These are phyloP conservation scores for Podila epigama DNA, from an alignment of 192 early-diverging fungal species.

Conservation along the genomic window DNA sequence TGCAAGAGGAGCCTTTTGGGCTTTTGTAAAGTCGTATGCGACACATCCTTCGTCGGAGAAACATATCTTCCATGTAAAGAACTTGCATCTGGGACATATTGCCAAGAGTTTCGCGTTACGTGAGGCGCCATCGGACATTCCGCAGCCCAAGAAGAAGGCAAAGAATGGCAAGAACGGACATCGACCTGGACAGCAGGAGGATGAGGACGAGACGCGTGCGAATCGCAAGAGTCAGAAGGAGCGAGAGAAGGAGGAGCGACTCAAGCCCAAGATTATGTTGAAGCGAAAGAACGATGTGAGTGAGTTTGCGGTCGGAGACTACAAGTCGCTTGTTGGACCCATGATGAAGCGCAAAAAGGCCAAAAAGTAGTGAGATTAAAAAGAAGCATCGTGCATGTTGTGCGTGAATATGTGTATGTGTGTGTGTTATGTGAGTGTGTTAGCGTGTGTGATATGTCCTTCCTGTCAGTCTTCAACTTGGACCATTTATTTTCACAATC, in stretches of 20 bases:
- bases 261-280: constrained; percentile 38
- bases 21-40: constrained; percentile 92
- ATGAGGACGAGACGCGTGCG: constrained; percentile 25
- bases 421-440: too few species aligned
- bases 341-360: constrained; percentile 45
- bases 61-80: constrained; percentile 94
- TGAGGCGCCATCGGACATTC: constrained; percentile 83
- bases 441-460: too few species aligned
- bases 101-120: constrained; percentile 97
- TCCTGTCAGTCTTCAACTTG: too few species aligned
- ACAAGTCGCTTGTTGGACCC: constrained; percentile 43
- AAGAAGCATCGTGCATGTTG: not conserved
- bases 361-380: constrained; percentile 11
- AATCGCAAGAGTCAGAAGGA: constrained; percentile 38
- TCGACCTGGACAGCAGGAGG: not conserved
- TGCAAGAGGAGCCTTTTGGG: constrained; percentile 85
- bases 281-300: constrained; percentile 50
- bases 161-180: constrained; percentile 24
- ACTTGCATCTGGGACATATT: constrained; percentile 95
- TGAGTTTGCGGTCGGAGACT: constrained; percentile 51
- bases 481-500: too few species aligned
- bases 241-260: constrained; percentile 34
- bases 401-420: too few species aligned
- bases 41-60: constrained; percentile 87
- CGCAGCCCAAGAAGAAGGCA: constrained; percentile 55